A percentile compares a stretch with the other conserved stretches of the same genome.
phyloP scores from a whole-genome alignment of 495 filamentous ascomycete species.

The Cladorrhinum samala region DNA sequence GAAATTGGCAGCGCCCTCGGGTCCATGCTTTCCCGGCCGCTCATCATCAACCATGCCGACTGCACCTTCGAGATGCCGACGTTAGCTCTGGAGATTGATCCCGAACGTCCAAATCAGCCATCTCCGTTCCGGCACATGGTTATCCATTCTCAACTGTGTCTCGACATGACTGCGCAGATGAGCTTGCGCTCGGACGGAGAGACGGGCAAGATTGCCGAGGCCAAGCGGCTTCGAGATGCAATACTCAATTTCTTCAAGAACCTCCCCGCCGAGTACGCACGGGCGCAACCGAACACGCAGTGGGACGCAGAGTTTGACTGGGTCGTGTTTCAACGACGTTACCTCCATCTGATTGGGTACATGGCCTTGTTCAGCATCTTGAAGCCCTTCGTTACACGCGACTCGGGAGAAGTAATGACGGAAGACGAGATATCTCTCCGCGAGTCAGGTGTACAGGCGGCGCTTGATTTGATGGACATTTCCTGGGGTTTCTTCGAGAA shows the following conservation, averaged over 20 bases:
- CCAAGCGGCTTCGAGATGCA: constrained; percentile 23
- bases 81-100: constrained; percentile 32
- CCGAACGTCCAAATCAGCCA: constrained; percentile 28
- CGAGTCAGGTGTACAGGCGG: constrained; percentile 33
- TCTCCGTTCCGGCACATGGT: constrained; percentile 39
- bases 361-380: constrained; percentile 41
- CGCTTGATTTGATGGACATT: constrained; percentile 36
- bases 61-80: constrained; percentile 33
- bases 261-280: constrained; percentile 38
- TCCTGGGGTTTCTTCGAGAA: constrained; percentile 37
- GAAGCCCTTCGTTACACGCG: constrained; percentile 38
- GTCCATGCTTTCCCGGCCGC: constrained; percentile 32
- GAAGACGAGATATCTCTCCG: constrained; percentile 26
- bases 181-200: constrained; percentile 4
- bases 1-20: constrained; percentile 28
- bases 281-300: constrained; percentile 35
- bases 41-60: constrained; percentile 32
- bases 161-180: constrained; percentile 20
- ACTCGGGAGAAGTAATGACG: constrained; percentile 21
- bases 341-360: constrained; percentile 43
- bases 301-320: constrained; percentile 40
- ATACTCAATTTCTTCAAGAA: constrained; percentile 35
- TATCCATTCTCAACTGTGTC: constrained; percentile 32
- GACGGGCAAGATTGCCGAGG: background rate
- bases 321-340: constrained; percentile 43